These are phyloP conservation scores for Aspergillus spinulosporus DNA, from an alignment of 2,329 filamentous ascomycete genomes.

Conservation along the genomic window DNA sequence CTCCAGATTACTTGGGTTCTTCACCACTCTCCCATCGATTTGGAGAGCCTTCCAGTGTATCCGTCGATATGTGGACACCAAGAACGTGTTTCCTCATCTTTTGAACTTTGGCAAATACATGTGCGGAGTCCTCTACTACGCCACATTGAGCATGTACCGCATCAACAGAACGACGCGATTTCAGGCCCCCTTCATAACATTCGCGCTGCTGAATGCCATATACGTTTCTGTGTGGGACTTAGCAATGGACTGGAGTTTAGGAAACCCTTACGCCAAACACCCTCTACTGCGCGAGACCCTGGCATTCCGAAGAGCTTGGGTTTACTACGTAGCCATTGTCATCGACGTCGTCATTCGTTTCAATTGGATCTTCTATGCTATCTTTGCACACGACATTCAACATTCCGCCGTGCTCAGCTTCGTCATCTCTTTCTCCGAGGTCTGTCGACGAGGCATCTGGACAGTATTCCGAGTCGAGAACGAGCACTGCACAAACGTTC, in stretches of 20 bases:
- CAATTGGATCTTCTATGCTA: constrained; percentile 90
- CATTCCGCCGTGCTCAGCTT: constrained; percentile 84
- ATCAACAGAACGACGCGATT: constrained; percentile 62
- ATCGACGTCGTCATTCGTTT: constrained; percentile 84
- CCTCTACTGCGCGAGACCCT: constrained; percentile 73
- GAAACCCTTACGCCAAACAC: constrained; percentile 70
- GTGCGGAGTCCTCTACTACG: constrained; percentile 77
- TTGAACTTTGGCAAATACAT: constrained; percentile 90
- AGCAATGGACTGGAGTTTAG: constrained; percentile 93
- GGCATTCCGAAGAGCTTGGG: constrained; percentile 74
- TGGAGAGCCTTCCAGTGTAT: constrained; percentile 91
- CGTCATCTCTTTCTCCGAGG: constrained; percentile 72
- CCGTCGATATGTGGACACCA: constrained; percentile 82
- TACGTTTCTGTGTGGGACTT: constrained; percentile 92
- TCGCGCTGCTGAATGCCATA: constrained; percentile 76
- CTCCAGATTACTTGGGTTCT: constrained; percentile 81
- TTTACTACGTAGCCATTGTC: constrained; percentile 83
- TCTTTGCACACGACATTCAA: constrained; percentile 75
- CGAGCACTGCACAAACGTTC: constrained; percentile 91
- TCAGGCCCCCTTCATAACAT: constrained; percentile 72
- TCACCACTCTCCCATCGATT: constrained; percentile 77
- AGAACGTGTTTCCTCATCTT: constrained; percentile 85
- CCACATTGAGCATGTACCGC: constrained; percentile 79
- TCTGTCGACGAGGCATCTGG: constrained; percentile 86
- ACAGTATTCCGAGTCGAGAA: constrained; percentile 93